A percentile compares a stretch with the other conserved stretches of the same genome.
These are phyloP conservation scores for Colletotrichum higginsianum DNA, from an alignment of 2,329 filamentous ascomycete genomes.

Conservation along the genomic window DNA sequence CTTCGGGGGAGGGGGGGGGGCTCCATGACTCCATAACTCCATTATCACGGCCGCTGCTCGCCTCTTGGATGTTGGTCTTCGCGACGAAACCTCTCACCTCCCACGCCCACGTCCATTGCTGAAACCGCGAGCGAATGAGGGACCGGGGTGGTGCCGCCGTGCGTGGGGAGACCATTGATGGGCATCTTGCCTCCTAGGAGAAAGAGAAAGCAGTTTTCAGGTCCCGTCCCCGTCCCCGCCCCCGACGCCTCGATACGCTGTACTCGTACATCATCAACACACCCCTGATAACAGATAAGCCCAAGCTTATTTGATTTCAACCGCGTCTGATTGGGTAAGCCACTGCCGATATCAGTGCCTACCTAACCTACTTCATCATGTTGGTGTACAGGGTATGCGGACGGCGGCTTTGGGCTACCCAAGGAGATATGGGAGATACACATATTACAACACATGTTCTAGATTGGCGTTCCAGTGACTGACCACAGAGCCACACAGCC, in stretches of 20 bases:
- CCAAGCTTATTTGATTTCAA: conserved; percentile 22
- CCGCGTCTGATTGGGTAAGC: conserved; percentile 22
- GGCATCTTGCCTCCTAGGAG: conserved; percentile 32
- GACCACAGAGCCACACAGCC: no score
- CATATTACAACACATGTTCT: conserved; percentile 15
- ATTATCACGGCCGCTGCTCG: background rate
- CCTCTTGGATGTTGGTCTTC: background rate
- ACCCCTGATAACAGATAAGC: conserved; percentile 24
- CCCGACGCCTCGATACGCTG: no score
- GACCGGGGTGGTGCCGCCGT: background rate
- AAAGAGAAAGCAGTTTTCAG: background rate
- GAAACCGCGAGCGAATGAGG: conserved; percentile 14
- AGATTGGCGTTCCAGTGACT: background rate
- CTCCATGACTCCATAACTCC: background rate
- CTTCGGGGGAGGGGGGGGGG: no score
- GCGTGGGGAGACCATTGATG: conserved; percentile 26
- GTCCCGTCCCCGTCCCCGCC: no score
- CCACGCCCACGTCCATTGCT: background rate
- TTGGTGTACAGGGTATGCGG: no score
- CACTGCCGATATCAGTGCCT: background rate
- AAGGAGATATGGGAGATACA: background rate
- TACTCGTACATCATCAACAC: no score
- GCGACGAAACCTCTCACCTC: background rate
- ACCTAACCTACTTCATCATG: no score
- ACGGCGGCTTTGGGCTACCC: background rate